Evolutionary conservation across 2,329 filamentous ascomycete species (phyloP).

Genomic region (Nigrospora osmanthi): DNA sequence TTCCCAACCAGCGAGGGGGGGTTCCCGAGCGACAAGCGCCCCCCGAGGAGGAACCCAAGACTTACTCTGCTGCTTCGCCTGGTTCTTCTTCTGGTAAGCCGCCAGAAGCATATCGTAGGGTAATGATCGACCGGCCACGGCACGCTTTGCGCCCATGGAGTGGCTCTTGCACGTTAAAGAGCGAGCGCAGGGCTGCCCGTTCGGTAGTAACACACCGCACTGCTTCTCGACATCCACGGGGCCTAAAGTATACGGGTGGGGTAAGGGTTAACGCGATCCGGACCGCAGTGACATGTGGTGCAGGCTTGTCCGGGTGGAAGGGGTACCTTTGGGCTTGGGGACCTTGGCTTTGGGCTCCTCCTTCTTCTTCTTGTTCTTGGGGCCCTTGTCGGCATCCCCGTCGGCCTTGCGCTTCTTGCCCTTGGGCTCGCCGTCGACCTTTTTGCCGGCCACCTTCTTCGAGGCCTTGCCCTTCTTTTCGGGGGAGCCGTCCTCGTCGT

Average conservation of each 20-base stretch:
- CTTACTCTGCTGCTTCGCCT: constrained; percentile 93
- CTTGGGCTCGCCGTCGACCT: constrained; percentile 54
- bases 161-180: constrained; percentile 92
- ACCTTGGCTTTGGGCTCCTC: constrained; percentile 80
- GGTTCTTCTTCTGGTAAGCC: constrained; percentile 94
- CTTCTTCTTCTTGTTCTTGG: constrained; percentile 91
- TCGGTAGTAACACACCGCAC: constrained; percentile 79
- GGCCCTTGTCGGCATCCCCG: constrained; percentile 69
- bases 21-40: no score
- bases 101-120: constrained; percentile 90
- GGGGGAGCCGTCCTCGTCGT: constrained; percentile 36
- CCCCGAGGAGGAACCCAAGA: constrained; percentile 10
- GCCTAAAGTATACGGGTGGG: constrained; percentile 31
- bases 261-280: constrained; percentile 2
- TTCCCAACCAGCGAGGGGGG: no score
- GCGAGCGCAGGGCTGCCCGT: constrained; percentile 79
- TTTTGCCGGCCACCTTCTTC: constrained; percentile 62
- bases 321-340: constrained; percentile 70
- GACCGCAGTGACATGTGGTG: neutral
- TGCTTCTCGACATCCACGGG: constrained; percentile 92
- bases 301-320: neutral
- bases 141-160: constrained; percentile 88
- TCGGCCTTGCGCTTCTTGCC: constrained; percentile 76
- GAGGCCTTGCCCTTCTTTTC: constrained; percentile 32
- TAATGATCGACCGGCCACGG: constrained; percentile 76